These are phyloP conservation scores for Solanum arcanum DNA, from an alignment of 257 asterid species.

Conservation along the genomic window DNA sequence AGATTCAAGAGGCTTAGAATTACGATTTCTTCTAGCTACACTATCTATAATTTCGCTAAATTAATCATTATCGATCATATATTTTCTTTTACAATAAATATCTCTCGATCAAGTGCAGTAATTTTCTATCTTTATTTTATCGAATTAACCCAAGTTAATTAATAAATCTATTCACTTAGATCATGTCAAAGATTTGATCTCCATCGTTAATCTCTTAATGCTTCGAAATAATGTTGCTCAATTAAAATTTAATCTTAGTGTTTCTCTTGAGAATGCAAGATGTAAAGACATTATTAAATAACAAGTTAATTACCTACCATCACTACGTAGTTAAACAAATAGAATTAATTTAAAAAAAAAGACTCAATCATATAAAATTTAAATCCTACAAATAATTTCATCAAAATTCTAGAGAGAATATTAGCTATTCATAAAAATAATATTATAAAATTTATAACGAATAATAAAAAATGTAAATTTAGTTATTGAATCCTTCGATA, in stretches of 20 bases:
- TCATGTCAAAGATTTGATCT: not conserved
- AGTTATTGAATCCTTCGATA: not conserved
- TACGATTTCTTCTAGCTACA: not conserved
- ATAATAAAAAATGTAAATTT: too few relatives aligned
- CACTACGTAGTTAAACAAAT: not conserved
- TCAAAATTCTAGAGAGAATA: not conserved
- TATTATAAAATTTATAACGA: too few relatives aligned
- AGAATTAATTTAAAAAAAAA: too few relatives aligned
- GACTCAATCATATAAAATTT: not conserved
- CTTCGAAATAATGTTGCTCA: not conserved
- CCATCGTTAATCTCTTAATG: not conserved
- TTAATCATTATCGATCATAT: too few relatives aligned
- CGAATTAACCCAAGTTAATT: not conserved
- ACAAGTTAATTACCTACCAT: not conserved
- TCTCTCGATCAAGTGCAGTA: not conserved
- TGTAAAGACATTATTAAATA: too few relatives aligned
- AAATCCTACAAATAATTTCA: not conserved
- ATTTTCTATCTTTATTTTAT: too few relatives aligned
- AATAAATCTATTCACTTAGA: too few relatives aligned
- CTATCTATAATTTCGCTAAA: too few relatives aligned
- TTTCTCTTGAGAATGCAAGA: not conserved
- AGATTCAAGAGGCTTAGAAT: not conserved
- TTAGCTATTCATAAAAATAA: too few relatives aligned
- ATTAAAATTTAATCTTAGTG: not conserved
- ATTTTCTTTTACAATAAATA: too few relatives aligned